Evolutionary conservation across 148 eudicot genomes (phyloP).

Genomic region (Cornus suecica): DNA sequence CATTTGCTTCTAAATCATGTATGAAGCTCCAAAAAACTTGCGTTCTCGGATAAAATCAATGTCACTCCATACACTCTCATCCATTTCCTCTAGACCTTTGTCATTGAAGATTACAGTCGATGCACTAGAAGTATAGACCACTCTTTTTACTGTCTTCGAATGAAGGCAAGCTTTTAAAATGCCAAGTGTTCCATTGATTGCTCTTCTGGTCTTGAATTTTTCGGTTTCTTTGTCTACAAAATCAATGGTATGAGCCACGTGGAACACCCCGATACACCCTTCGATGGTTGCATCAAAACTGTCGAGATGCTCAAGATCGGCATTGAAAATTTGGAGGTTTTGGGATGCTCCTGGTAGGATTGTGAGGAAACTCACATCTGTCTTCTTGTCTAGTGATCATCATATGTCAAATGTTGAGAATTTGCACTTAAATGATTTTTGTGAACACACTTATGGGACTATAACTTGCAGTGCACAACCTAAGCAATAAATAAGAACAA

Average conservation of each 20-base stretch:
- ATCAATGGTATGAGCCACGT: constrained; percentile 41
- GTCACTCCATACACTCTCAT: constrained; percentile 41
- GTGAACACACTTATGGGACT: no score
- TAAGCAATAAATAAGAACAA: no score
- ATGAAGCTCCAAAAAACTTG: constrained; percentile 16
- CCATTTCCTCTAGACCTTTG: not conserved
- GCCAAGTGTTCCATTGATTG: constrained; percentile 26
- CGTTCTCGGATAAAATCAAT: constrained; percentile 18
- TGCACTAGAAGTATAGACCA: constrained; percentile 43
- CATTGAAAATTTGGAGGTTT: constrained; percentile 34
- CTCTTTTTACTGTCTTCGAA: constrained; percentile 40
- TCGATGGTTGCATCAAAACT: constrained; percentile 30
- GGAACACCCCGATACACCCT: constrained; percentile 54
- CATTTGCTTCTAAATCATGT: constrained; percentile 34
- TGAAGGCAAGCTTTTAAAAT: constrained; percentile 34
- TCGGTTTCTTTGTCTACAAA: constrained; percentile 34
- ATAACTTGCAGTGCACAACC: no score
- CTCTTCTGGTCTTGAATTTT: constrained; percentile 23
- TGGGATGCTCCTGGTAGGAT: constrained; percentile 40
- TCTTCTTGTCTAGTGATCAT: constrained; percentile 21
- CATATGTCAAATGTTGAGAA: not conserved
- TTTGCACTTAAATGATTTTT: not conserved
- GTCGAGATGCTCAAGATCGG: constrained; percentile 38
- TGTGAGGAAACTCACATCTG: constrained; percentile 44
- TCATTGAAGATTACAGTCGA: constrained; percentile 17